phyloP scores from a whole-genome alignment of 257 asterid genomes.

The Ilex asprella region DNA sequence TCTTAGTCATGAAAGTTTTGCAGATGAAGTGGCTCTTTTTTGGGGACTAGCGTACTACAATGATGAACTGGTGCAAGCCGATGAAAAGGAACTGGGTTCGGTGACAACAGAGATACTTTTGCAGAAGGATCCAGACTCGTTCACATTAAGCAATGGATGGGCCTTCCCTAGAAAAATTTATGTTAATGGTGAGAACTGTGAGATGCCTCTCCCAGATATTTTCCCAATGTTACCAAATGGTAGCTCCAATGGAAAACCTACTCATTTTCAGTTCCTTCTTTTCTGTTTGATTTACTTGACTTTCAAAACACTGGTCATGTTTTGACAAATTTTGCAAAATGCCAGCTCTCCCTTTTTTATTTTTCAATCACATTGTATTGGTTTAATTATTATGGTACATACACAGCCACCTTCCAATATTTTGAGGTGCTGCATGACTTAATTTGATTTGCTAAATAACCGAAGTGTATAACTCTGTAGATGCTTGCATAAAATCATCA shows the following conservation, averaged over 20 bases:
- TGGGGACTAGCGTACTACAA: conserved; percentile 57
- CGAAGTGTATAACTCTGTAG: no score
- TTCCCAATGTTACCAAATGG: conserved; percentile 61
- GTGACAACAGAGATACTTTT: conserved; percentile 57
- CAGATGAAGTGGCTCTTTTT: conserved; percentile 62
- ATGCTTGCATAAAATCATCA: no score
- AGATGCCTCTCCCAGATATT: conserved; percentile 60
- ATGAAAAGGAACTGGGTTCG: conserved; percentile 36
- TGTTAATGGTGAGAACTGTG: conserved; percentile 64
- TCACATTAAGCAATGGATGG: conserved; percentile 66
- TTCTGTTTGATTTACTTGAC: conserved; percentile 21
- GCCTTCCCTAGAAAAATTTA: conserved; percentile 62
- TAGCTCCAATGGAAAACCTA: conserved; percentile 11
- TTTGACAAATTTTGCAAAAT: conserved; percentile 4
- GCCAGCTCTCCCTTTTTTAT: not conserved
- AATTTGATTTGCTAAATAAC: no score
- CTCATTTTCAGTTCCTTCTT: conserved; percentile 1
- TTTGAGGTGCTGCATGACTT: no score
- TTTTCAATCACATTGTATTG: not conserved
- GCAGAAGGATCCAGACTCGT: conserved; percentile 39
- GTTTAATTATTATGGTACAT: no score
- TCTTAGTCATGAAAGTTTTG: conserved; percentile 9
- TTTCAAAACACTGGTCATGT: conserved; percentile 1
- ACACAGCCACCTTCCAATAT: conserved; percentile 26
- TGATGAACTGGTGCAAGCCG: conserved; percentile 32